phyloP scores from a whole-genome alignment of 1,284 basidiomycete species.

The Apiotrichum akiyoshidainum region DNA sequence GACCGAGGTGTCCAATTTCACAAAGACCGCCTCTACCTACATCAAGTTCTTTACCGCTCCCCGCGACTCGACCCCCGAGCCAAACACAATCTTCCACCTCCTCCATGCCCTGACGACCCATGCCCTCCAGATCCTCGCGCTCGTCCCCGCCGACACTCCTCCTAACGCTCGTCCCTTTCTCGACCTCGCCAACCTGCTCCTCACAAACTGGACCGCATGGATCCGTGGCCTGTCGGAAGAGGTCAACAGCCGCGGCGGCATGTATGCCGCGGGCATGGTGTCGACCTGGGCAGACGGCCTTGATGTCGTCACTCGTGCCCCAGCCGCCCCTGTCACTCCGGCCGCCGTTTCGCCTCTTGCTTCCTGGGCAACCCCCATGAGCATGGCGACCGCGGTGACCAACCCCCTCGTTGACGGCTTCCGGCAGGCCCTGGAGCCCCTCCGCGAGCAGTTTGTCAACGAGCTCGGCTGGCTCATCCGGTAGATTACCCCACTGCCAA shows the following conservation, averaged over 20 bases:
- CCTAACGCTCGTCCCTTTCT: slow-evolving; percentile 24
- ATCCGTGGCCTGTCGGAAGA: slow-evolving; percentile 29
- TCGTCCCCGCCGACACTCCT: slow-evolving; percentile 29
- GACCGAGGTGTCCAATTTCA: slow-evolving; percentile 28
- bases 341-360: neutral
- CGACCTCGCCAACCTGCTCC: slow-evolving; percentile 34
- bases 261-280: slow-evolving; percentile 40
- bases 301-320: slow-evolving; percentile 21
- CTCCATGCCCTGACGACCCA: slow-evolving; percentile 33
- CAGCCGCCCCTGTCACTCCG: neutral
- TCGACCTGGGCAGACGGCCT: slow-evolving; percentile 35
- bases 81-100: slow-evolving; percentile 35
- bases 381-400: neutral
- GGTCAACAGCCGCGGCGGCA: slow-evolving; percentile 44
- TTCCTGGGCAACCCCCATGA: slow-evolving; percentile 18
- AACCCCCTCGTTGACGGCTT: slow-evolving; percentile 31
- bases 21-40: slow-evolving; percentile 39
- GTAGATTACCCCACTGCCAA: no score
- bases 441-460: slow-evolving; percentile 30
- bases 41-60: slow-evolving; percentile 35
- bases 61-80: slow-evolving; percentile 16
- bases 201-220: slow-evolving; percentile 39
- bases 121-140: slow-evolving; percentile 27
- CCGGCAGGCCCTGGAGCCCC: slow-evolving; percentile 30
- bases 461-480: slow-evolving; percentile 41